Evolutionary conservation across 805 yeast species (phyloP).

Genomic region (Metschnikowia cubensis): DNA sequence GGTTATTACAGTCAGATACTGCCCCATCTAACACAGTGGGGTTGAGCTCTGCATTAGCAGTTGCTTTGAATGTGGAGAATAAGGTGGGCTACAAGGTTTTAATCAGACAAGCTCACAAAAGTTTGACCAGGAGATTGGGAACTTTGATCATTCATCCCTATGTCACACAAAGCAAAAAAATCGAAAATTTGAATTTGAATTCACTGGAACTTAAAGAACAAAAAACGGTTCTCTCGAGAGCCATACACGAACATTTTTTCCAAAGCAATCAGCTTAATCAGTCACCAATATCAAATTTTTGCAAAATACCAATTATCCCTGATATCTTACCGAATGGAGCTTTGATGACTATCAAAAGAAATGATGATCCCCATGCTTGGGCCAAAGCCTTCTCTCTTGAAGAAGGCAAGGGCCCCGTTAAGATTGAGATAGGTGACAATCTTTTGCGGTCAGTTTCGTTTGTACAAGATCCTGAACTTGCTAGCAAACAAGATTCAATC

Average conservation of each 20-base stretch:
- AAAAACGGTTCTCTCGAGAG: slow-evolving; percentile 17
- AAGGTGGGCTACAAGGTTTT: slow-evolving; percentile 51
- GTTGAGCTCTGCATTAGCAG: slow-evolving; percentile 49
- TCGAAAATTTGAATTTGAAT: slow-evolving; percentile 25
- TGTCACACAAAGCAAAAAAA: slow-evolving; percentile 39
- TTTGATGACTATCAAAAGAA: slow-evolving; percentile 45
- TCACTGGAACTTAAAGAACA: slow-evolving; percentile 28
- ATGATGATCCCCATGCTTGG: slow-evolving; percentile 44
- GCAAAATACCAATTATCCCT: slow-evolving; percentile 50
- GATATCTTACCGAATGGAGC: slow-evolving; percentile 57
- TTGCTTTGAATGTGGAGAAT: slow-evolving; percentile 51
- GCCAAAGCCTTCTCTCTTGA: slow-evolving; percentile 29
- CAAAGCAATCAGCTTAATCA: slow-evolving; percentile 18
- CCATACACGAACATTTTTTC: slow-evolving; percentile 19
- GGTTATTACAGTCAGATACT: slow-evolving; percentile 35
- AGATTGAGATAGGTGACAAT: slow-evolving; percentile 51
- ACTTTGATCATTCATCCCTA: slow-evolving; percentile 53
- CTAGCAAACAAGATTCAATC: slow-evolving; percentile 33
- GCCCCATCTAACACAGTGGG: slow-evolving; percentile 43
- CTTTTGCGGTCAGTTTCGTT: slow-evolving; percentile 44
- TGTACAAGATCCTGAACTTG: slow-evolving; percentile 17
- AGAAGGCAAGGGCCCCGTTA: slow-evolving; percentile 23
- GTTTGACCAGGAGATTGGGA: slow-evolving; percentile 35
- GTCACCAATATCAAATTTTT: slow-evolving; percentile 46
- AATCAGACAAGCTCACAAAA: slow-evolving; percentile 43